Conservation (phyloP, 129 eudicot species). For the Rutidosis leptorrhynchoides region DNA sequence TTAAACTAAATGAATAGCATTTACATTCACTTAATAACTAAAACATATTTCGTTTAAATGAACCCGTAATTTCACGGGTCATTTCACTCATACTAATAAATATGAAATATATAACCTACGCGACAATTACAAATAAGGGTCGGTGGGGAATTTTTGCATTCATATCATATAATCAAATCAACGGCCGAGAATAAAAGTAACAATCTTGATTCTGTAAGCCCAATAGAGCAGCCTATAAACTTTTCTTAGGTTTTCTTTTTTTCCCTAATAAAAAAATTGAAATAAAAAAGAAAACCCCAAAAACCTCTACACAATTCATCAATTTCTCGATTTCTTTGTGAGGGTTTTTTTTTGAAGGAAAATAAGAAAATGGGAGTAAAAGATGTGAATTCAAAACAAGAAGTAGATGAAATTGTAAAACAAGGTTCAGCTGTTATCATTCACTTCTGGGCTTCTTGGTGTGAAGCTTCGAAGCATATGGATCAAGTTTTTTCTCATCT, state of each 20-base stretch:
- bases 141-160: neutral
- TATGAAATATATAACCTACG: too few relatives aligned
- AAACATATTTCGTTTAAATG: too few relatives aligned
- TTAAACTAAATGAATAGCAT: too few relatives aligned
- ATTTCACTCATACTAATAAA: too few relatives aligned
- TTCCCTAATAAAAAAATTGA: constrained; percentile 3
- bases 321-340: neutral
- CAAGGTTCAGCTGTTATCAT: constrained; percentile 52
- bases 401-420: constrained; percentile 50
- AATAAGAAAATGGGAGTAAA: constrained; percentile 50
- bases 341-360: constrained; percentile 18
- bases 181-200: constrained; percentile 22
- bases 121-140: neutral
- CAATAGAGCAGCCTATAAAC: constrained; percentile 10
- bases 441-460: constrained; percentile 99
- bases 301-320: neutral
- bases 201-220: constrained; percentile 8
- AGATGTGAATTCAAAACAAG: constrained; percentile 72
- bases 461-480: constrained; percentile 97
- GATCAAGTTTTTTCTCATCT: constrained; percentile 95
- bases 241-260: constrained; percentile 25
- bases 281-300: neutral
- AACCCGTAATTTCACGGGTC: too few relatives aligned
- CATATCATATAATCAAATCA: constrained; percentile 15
- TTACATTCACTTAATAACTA: too few relatives aligned